Evolutionary conservation across 345 rosid genomes (phyloP).

Genomic region (Eucalyptus sp.): DNA sequence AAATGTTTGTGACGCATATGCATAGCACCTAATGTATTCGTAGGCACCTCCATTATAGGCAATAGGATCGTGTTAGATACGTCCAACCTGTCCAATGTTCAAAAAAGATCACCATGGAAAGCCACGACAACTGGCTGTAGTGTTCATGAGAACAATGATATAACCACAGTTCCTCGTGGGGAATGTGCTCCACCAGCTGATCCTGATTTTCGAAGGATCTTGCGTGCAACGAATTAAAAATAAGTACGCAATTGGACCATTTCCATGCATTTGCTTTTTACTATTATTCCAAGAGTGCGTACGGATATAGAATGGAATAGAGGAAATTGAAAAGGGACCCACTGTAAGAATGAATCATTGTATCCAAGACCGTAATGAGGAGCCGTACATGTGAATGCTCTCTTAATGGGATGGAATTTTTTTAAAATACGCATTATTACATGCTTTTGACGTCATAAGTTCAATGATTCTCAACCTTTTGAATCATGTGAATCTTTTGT

Average conservation of each 20-base stretch:
- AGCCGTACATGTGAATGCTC: not conserved
- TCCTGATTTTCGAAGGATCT: not conserved
- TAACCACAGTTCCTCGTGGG: not conserved
- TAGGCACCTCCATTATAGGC: not conserved
- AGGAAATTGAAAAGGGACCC: not conserved
- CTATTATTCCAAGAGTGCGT: not conserved
- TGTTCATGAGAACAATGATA: not conserved
- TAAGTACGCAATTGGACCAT: not conserved
- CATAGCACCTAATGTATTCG: not conserved
- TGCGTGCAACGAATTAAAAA: not conserved
- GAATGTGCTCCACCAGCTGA: not conserved
- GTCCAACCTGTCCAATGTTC: not conserved
- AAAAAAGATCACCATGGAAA: not conserved
- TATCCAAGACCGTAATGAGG: not conserved
- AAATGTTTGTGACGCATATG: not conserved
- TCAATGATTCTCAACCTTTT: not conserved
- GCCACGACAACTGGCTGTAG: not conserved
- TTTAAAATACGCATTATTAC: not conserved
- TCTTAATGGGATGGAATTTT: not conserved
- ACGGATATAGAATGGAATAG: not conserved
- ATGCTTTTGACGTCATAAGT: not conserved
- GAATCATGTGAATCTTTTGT: accelerated
- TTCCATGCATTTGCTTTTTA: not conserved
- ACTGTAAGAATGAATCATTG: not conserved
- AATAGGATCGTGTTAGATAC: not conserved